Evolutionary conservation across 495 filamentous ascomycete species (phyloP).

Genomic region (Hapsidospora chrysogenum): DNA sequence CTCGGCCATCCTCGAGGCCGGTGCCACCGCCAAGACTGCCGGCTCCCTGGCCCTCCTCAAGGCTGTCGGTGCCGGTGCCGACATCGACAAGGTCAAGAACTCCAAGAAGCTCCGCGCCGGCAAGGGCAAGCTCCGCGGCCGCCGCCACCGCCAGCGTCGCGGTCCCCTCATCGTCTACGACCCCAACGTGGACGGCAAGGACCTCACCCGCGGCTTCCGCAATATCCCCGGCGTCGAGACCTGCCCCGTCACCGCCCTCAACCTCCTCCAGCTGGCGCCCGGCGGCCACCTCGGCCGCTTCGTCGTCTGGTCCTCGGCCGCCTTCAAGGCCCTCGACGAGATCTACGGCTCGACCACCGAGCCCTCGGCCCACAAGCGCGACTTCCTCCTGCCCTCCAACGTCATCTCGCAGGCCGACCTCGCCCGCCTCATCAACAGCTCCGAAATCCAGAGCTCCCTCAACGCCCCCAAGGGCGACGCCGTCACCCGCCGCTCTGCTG

Average conservation of each 20-base stretch:
- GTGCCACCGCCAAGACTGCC: conserved; percentile 71
- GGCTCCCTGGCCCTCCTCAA: conserved; percentile 73
- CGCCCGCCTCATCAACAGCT: conserved; percentile 93
- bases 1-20: conserved; percentile 66
- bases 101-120: conserved; percentile 91
- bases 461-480: conserved; percentile 75
- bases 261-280: conserved; percentile 96
- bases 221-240: conserved; percentile 99
- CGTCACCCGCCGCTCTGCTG: conserved; percentile 71
- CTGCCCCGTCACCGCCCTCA: conserved; percentile 80
- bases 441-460: conserved; percentile 90
- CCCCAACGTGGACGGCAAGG: conserved; percentile 81
- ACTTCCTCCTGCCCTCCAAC: conserved; percentile 88
- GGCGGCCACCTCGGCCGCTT: conserved; percentile 98
- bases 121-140: conserved; percentile 92
- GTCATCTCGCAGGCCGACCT: conserved; percentile 83
- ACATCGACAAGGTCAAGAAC: conserved; percentile 83
- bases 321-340: conserved; percentile 86
- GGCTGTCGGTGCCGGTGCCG: conserved; percentile 74
- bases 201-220: conserved; percentile 82
- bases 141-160: conserved; percentile 91
- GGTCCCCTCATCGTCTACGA: conserved; percentile 94
- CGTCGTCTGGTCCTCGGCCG: conserved; percentile 94
- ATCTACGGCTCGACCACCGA: conserved; percentile 86
- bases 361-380: conserved; percentile 83